Conservation (phyloP, 2,329 filamentous ascomycete genomes). For the Colletotrichum siamense region DNA sequence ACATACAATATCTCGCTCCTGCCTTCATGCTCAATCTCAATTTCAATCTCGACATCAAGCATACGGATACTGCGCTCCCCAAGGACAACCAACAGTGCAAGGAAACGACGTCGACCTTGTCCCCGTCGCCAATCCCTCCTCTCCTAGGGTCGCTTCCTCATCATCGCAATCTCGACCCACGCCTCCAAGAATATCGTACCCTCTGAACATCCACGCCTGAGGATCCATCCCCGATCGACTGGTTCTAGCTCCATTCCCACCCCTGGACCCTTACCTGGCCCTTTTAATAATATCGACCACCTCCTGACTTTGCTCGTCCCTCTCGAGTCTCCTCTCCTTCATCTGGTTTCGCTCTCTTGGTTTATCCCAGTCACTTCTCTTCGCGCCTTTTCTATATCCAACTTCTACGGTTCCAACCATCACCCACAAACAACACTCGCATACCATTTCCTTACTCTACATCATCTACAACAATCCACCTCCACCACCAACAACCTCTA, state of each 20-base stretch:
- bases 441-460: constrained; percentile 9
- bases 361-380: constrained; percentile 19
- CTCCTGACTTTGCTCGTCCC: constrained; percentile 31
- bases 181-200: constrained; percentile 15
- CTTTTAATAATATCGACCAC: constrained; percentile 29
- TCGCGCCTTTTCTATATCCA: constrained; percentile 20
- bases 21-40: neutral
- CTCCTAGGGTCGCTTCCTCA: constrained; percentile 16
- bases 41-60: neutral
- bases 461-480: neutral
- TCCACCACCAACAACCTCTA: neutral
- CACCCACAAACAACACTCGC: constrained; percentile 10
- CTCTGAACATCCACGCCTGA: constrained; percentile 18
- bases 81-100: constrained; percentile 6
- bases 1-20: neutral
- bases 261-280: constrained; percentile 25
- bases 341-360: constrained; percentile 25
- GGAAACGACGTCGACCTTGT: neutral
- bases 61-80: neutral
- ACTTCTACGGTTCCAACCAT: constrained; percentile 13
- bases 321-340: constrained; percentile 25
- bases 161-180: constrained; percentile 22
- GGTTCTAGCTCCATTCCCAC: constrained; percentile 25
- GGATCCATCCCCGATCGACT: constrained; percentile 26
- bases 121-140: constrained; percentile 13